Evolutionary conservation across 768 basidiomycete genomes (phyloP).

Genomic region (Tylopilus balloui): DNA sequence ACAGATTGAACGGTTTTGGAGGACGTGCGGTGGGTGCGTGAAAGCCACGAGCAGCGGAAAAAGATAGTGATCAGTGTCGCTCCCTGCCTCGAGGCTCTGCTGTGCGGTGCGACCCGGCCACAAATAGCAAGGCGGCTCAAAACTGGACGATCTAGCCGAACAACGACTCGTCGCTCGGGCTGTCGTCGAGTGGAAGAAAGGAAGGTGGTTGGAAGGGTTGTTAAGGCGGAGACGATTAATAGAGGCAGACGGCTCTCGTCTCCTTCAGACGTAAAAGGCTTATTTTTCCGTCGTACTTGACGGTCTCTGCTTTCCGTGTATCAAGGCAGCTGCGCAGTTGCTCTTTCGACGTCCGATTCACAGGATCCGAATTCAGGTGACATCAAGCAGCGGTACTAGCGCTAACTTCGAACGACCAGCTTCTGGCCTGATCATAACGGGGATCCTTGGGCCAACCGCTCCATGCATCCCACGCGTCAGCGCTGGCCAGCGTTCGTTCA

Average conservation of each 20-base stretch:
- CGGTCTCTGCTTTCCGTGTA: conserved; percentile 2
- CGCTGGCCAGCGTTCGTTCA: not conserved
- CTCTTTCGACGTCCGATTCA: conserved; percentile 1
- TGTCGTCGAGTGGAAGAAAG: conserved; percentile 15
- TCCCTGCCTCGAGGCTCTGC: conserved; percentile 31
- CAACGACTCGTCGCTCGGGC: conserved; percentile 6
- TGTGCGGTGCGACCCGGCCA: conserved; percentile 14
- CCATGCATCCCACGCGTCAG: too few species aligned
- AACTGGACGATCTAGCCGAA: conserved; percentile 10
- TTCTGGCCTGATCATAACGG: conserved; percentile 2
- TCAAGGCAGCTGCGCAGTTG: conserved; percentile 11
- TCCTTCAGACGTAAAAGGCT: conserved; percentile 11
- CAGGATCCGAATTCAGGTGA: conserved; percentile 10
- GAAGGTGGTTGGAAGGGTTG: conserved; percentile 15
- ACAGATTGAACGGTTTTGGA: conserved; percentile 27
- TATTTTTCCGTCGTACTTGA: not conserved
- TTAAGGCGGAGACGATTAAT: conserved; percentile 23
- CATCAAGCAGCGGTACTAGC: conserved; percentile 1
- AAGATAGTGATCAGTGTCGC: conserved; percentile 25
- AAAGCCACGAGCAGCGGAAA: conserved; percentile 33
- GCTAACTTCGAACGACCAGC: not conserved
- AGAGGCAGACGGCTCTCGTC: not conserved
- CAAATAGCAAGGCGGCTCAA: conserved; percentile 21
- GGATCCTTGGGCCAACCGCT: conserved; percentile 6
- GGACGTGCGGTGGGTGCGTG: conserved; percentile 34